Evolutionary conservation across 345 rosid species (phyloP).

Genomic region (Luvunga scandens): DNA sequence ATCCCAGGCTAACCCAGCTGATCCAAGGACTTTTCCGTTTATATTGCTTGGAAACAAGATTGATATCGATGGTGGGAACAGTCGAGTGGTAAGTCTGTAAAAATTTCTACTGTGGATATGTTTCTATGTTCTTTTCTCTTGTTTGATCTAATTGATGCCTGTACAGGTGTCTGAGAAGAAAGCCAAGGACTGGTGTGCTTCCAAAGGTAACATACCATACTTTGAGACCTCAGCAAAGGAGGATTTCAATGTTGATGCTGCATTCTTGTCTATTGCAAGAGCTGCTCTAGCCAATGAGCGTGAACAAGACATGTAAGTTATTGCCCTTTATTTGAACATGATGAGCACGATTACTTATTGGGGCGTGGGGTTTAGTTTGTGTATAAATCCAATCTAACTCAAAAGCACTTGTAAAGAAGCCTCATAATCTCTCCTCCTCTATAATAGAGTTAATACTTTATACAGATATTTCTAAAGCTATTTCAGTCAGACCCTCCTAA

Average conservation of each 20-base stretch:
- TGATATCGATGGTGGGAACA: constrained; percentile 98
- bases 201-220: constrained; percentile 85
- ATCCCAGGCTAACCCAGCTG: constrained; percentile 78
- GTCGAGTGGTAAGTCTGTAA: constrained; percentile 77
- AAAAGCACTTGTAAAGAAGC: no score
- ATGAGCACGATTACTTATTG: neutral
- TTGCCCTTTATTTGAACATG: neutral
- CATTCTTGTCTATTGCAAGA: constrained; percentile 78
- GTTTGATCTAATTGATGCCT: constrained; percentile 5
- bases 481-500: no score
- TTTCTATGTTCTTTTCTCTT: neutral
- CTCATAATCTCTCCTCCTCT: no score
- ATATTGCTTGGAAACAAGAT: constrained; percentile 94
- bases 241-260: constrained; percentile 82
- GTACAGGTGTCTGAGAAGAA: constrained; percentile 92
- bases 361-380: neutral
- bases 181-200: constrained; percentile 94
- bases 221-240: constrained; percentile 97
- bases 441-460: no score
- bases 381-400: no score
- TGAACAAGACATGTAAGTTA: constrained; percentile 87
- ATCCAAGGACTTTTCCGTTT: constrained; percentile 74
- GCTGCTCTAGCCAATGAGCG: constrained; percentile 76
- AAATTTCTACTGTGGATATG: neutral
- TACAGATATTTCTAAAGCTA: no score